Evolutionary conservation across 2,329 filamentous ascomycete species (phyloP).

Genomic region (Ceratocystis huliohia): DNA sequence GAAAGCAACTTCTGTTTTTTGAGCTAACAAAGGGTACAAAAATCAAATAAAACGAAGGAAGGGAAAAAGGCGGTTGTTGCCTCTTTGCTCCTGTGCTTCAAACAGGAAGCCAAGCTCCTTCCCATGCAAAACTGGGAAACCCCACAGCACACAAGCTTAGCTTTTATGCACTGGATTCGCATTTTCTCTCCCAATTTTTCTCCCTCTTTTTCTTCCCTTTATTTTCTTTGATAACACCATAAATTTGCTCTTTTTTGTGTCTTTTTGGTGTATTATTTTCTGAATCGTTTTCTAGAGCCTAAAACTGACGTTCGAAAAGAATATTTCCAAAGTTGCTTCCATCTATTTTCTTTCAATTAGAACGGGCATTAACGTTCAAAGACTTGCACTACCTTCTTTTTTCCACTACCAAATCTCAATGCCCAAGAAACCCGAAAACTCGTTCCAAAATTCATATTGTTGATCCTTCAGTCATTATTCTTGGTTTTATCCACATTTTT

Average conservation of each 20-base stretch:
- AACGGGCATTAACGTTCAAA: neutral
- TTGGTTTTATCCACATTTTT: neutral
- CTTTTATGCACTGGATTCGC: conserved; percentile 6
- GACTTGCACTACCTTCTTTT: neutral
- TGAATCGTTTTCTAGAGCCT: neutral
- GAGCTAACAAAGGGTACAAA: neutral
- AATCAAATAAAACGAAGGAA: neutral
- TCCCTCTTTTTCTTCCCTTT: neutral
- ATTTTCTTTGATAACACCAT: conserved; percentile 5
- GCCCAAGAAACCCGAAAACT: neutral
- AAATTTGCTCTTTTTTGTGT: neutral
- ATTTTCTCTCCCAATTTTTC: conserved; percentile 11
- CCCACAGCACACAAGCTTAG: conserved; percentile 9
- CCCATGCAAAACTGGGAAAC: neutral
- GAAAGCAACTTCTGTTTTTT: neutral
- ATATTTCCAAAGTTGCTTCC: neutral
- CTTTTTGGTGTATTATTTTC: conserved; percentile 7
- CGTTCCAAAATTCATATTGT: conserved; percentile 5
- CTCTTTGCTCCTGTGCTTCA: neutral
- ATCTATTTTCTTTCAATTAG: neutral
- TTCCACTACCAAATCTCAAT: neutral
- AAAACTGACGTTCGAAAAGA: neutral
- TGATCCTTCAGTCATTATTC: conserved; percentile 1
- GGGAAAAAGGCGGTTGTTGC: neutral
- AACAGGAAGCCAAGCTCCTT: conserved; percentile 9